Base-by-base conservation (phyloP, 73 alveolate genomes). In the Tetrahymena thermophila region DNA sequence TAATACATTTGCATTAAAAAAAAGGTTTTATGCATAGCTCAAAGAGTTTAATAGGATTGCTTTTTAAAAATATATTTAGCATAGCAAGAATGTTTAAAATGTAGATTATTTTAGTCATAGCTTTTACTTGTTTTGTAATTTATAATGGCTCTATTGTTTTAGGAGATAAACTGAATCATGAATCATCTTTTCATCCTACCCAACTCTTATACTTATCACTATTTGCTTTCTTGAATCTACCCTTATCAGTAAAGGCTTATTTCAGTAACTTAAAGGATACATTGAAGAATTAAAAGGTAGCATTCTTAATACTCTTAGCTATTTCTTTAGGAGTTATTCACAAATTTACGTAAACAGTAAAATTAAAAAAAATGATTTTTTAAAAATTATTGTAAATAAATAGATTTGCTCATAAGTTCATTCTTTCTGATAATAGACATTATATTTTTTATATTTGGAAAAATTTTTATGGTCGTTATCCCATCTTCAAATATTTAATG, bases 401-500 rank as follows among this genome's bases (percentile, higher is more conserved):
- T 58, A 94, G 96, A 35, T 95, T 85, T 58, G 95, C 85, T n/a
- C 98, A 96, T 96, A 95, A 95, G 7, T 96, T 94, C 93, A 94
- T 96, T 21, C 71, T 96, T 44, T 56, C 97, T 14, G 98, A 96
- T 58, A 96, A 96, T 57, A 93, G 96, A 11, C 98, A 96, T 95
- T 96, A 96, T 43, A 95, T 94, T 35, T 96, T 96, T 71, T 96
- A 96, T 95, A 94, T 96, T 94, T 96, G 97, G 97, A 96, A 95
- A 55, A 94, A 57, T 34, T 56, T 96, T 34, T 83, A 94, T 23
- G 43, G 57, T 21, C 96, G 96, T 0, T 94, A 95, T 35, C 35
- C 56, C 13, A 19, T 94, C 1, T 85, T 85, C 34, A 56, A 85
- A 44, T 94, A 71, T 84, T 13, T 35, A 11, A 93, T 93, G 35